Percentiles rank a stretch among this genome's conserved stretches.
These are phyloP conservation scores for Hibiscus tridactylites DNA, from an alignment of 345 rosid species.

Conservation along the genomic window DNA sequence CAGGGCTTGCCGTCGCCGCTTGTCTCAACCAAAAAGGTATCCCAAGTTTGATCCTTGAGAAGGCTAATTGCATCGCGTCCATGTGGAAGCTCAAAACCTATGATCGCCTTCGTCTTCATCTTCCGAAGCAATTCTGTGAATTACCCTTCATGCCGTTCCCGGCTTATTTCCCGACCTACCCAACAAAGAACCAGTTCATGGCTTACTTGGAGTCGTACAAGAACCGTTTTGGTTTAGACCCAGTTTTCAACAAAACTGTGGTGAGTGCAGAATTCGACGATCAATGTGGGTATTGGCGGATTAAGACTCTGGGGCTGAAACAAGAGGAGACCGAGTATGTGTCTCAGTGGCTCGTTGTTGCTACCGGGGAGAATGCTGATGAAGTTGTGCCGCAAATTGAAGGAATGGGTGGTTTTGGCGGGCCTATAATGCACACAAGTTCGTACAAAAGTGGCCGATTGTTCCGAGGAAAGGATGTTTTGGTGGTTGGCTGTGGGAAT, in stretches of 20 bases:
- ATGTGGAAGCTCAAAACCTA: slow-evolving; percentile 77
- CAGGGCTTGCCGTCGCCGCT: slow-evolving; percentile 67
- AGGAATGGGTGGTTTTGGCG: slow-evolving; percentile 49
- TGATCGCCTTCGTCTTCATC: slow-evolving; percentile 83
- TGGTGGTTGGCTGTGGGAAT: slow-evolving; percentile 93
- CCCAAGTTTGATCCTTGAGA: slow-evolving; percentile 60
- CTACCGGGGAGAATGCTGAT: slow-evolving; percentile 81
- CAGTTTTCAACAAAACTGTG: slow-evolving; percentile 42
- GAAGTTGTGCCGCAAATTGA: slow-evolving; percentile 48
- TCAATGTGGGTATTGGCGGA: slow-evolving; percentile 42
- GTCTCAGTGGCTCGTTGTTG: slow-evolving; percentile 65
- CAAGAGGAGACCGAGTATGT: slow-evolving; percentile 37
- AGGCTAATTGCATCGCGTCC: slow-evolving; percentile 57
- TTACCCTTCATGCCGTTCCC: slow-evolving; percentile 72
- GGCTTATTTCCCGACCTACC: slow-evolving; percentile 53
- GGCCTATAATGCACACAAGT: slow-evolving; percentile 53
- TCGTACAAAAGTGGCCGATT: slow-evolving; percentile 45
- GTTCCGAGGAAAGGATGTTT: slow-evolving; percentile 41
- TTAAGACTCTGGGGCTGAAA: slow-evolving; percentile 35
- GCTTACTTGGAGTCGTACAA: slow-evolving; percentile 49
- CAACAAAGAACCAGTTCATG: slow-evolving; percentile 67
- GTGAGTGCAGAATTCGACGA: slow-evolving; percentile 48
- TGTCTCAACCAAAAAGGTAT: slow-evolving; percentile 54
- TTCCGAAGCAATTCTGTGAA: slow-evolving; percentile 76
- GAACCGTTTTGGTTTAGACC: slow-evolving; percentile 33